Evolutionary conservation across 1,284 basidiomycete species (phyloP), one percentile per base, ranked within the genome.

Genomic region (Lignosus rhinocerotis): DNA sequence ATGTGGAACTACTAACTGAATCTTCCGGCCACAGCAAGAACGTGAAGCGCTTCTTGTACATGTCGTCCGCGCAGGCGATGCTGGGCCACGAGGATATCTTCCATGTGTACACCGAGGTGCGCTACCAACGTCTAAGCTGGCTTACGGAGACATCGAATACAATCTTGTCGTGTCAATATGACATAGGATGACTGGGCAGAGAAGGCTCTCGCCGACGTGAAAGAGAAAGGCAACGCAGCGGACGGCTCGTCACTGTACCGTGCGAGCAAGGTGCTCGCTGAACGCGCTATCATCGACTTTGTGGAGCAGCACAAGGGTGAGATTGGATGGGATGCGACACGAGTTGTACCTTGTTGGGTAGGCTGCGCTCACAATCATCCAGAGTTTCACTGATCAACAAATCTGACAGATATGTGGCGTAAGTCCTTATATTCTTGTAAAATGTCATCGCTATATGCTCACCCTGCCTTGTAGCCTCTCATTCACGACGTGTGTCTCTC

Each of bases 241-340:
- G 54, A 72, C 1, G 66, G 64, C 3, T 56, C 69, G 7, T 67
- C 72, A 36, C 83, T 81, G 64, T 89, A 88, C 68, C 71, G 76
- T 50, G 81, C 79, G 16, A 82, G 80, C 19, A 92, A 93, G 76
- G 83, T 81, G 3, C 74, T 92, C 2, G 88, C 90, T 2, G 90
- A 93, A 69, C 75, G 71, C 64, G 78, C 78, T n/a, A 80, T 81
- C 3, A 83, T 82, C 81, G 76, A 81, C 47, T 87, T 86, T 56
- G 72, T 80, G 55, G 75, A 85, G 55, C 76, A 83, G 59, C 72
- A 88, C 65, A 81, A 85, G 66, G 64, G 70, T 1, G 69, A 65
- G 31, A 71, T 80, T 8, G 63, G 67, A n/a, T 89, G 82, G 80
- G 84, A 87, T 36, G 56, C 56, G 3, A 44, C 41, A 36, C 57